A percentile compares a stretch with the other conserved stretches of the same genome.
Evolutionary conservation across 805 yeast genomes (phyloP).

Genomic region (Metschnikowia borealis): DNA sequence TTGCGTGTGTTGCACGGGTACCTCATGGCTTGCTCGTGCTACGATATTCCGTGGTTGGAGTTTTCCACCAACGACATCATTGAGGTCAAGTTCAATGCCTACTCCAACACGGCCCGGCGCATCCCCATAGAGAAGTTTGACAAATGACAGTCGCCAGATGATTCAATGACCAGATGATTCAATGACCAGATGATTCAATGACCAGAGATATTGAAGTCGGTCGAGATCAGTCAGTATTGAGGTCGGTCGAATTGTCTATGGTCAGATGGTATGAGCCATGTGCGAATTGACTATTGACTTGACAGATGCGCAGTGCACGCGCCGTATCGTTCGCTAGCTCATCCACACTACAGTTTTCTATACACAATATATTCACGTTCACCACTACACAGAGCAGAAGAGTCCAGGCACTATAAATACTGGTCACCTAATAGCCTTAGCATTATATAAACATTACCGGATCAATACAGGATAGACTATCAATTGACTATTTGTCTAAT

Average conservation of each 20-base stretch:
- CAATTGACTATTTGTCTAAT: too few relatives aligned
- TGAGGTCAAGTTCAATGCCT: slow-evolving; percentile 84
- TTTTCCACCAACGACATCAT: slow-evolving; percentile 82
- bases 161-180: too few relatives aligned
- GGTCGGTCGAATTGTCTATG: too few relatives aligned
- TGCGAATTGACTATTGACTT: too few relatives aligned
- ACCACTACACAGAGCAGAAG: not conserved
- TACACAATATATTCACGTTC: not conserved
- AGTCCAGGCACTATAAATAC: too few relatives aligned
- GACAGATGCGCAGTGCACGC: not conserved
- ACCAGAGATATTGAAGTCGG: too few relatives aligned
- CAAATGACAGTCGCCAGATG: not conserved
- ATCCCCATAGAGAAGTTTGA: slow-evolving; percentile 27
- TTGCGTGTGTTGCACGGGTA: slow-evolving; percentile 89
- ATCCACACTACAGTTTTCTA: not conserved
- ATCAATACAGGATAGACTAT: too few relatives aligned
- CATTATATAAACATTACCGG: too few relatives aligned
- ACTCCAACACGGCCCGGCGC: slow-evolving; percentile 60
- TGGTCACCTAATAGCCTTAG: too few relatives aligned
- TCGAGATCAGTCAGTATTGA: too few relatives aligned
- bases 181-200: too few relatives aligned
- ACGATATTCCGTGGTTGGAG: slow-evolving; percentile 74
- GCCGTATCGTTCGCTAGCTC: not conserved
- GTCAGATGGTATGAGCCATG: too few relatives aligned
- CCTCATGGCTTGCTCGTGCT: slow-evolving; percentile 85